A percentile compares a stretch with the other conserved stretches of the same genome.
Conservation (phyloP, 1,139 yeast species). For the Geotrichum restrictum region DNA sequence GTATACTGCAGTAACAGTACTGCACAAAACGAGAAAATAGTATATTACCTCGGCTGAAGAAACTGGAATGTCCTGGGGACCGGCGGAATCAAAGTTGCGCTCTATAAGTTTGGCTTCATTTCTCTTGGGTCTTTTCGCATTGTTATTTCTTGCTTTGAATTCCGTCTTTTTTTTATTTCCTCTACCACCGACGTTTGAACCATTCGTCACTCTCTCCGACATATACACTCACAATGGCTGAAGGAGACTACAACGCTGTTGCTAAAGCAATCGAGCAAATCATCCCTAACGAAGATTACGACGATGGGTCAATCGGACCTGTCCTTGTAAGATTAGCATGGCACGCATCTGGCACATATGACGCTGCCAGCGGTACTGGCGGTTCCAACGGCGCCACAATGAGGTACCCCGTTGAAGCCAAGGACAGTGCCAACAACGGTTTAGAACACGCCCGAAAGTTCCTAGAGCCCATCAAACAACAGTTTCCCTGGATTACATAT, state of each 20-base stretch:
- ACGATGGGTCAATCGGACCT: slow-evolving; percentile 67
- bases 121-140: neutral
- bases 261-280: slow-evolving; percentile 77
- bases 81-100: neutral
- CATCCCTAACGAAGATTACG: slow-evolving; percentile 67
- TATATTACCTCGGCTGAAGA: too few species aligned
- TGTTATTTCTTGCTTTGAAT: neutral
- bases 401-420: slow-evolving; percentile 46
- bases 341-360: slow-evolving; percentile 70
- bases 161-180: neutral
- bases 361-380: slow-evolving; percentile 52
- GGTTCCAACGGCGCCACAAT: slow-evolving; percentile 70
- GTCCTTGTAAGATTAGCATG: slow-evolving; percentile 61
- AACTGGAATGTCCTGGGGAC: neutral
- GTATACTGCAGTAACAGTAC: neutral
- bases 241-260: slow-evolving; percentile 59
- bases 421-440: slow-evolving; percentile 59
- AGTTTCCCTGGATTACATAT: slow-evolving; percentile 57
- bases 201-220: neutral
- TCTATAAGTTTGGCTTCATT: neutral
- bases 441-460: slow-evolving; percentile 53
- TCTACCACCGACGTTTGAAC: neutral
- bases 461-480: slow-evolving; percentile 54
- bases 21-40: neutral
- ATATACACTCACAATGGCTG: slow-evolving; percentile 15